Evolutionary conservation across 345 rosid species (phyloP).

Genomic region (Triadica sebifera): DNA sequence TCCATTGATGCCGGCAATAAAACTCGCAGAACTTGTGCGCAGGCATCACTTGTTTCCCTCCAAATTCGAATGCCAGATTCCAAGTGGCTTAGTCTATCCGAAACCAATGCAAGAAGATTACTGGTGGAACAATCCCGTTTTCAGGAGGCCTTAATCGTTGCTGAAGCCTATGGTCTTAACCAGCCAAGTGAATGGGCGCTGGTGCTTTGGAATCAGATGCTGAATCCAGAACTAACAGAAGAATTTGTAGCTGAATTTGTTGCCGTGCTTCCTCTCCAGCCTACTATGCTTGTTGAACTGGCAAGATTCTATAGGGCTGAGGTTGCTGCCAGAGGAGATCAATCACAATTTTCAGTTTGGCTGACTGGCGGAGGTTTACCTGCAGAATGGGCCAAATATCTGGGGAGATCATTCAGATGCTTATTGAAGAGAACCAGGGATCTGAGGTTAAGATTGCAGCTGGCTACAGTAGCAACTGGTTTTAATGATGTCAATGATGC

Average conservation of each 20-base stretch:
- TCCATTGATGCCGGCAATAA: conserved; percentile 96
- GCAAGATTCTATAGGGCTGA: conserved; percentile 85
- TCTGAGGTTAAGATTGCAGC: conserved; percentile 66
- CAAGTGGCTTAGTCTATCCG: conserved; percentile 78
- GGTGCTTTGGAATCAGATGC: conserved; percentile 95
- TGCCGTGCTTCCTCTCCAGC: conserved; percentile 88
- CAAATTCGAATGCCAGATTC: conserved; percentile 96
- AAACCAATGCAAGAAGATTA: conserved; percentile 85
- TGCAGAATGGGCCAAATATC: conserved; percentile 91
- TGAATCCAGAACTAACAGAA: conserved; percentile 79
- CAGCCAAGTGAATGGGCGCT: conserved; percentile 95
- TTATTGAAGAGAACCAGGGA: conserved; percentile 85
- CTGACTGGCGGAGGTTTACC: conserved; percentile 90
- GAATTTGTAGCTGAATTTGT: conserved; percentile 94
- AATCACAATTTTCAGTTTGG: conserved; percentile 94
- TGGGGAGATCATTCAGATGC: conserved; percentile 86
- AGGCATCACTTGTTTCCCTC: conserved; percentile 91
- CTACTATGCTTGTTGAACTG: conserved; percentile 77
- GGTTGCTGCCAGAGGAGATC: conserved; percentile 92
- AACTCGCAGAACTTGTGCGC: conserved; percentile 79
- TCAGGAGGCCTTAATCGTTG: conserved; percentile 93
- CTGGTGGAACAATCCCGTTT: conserved; percentile 87
- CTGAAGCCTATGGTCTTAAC: conserved; percentile 93
- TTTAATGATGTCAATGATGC: conserved; percentile 58
- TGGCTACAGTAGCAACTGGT: conserved; percentile 81